phyloP scores from a whole-genome alignment of 495 filamentous ascomycete species.

The Penicillium cosmopolitanum region DNA sequence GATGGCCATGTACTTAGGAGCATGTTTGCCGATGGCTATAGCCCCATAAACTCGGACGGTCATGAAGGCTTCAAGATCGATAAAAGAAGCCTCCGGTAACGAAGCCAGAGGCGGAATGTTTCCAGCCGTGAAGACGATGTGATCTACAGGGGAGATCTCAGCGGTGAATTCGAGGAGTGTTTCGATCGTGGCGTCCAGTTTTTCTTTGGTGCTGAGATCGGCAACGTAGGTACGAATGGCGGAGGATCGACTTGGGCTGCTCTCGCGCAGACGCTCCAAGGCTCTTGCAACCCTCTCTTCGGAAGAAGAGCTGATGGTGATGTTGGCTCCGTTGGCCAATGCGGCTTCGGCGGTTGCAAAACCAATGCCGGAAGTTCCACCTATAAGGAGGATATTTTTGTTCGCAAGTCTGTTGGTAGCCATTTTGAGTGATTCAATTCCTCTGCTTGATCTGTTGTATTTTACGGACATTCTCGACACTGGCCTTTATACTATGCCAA shows the following conservation, averaged over 20 bases:
- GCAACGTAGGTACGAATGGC: constrained; percentile 43
- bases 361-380: constrained; percentile 60
- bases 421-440: neutral
- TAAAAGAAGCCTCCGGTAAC: constrained; percentile 42
- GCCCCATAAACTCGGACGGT: constrained; percentile 58
- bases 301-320: constrained; percentile 59
- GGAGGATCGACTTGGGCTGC: constrained; percentile 36
- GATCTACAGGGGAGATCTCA: constrained; percentile 49
- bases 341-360: constrained; percentile 55
- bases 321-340: constrained; percentile 51
- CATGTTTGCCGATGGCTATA: constrained; percentile 56
- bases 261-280: constrained; percentile 36
- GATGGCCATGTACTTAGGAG: constrained; percentile 44
- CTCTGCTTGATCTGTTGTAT: neutral
- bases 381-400: constrained; percentile 54
- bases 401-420: constrained; percentile 29
- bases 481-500: neutral
- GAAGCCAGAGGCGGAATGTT: constrained; percentile 40
- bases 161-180: constrained; percentile 44
- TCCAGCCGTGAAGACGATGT: constrained; percentile 66
- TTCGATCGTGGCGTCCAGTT: constrained; percentile 50
- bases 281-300: constrained; percentile 42
- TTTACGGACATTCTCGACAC: neutral
- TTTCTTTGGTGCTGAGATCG: constrained; percentile 50
- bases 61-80: constrained; percentile 37